Conservation (phyloP, 768 basidiomycete genomes). For the Mrakia frigida region DNA sequence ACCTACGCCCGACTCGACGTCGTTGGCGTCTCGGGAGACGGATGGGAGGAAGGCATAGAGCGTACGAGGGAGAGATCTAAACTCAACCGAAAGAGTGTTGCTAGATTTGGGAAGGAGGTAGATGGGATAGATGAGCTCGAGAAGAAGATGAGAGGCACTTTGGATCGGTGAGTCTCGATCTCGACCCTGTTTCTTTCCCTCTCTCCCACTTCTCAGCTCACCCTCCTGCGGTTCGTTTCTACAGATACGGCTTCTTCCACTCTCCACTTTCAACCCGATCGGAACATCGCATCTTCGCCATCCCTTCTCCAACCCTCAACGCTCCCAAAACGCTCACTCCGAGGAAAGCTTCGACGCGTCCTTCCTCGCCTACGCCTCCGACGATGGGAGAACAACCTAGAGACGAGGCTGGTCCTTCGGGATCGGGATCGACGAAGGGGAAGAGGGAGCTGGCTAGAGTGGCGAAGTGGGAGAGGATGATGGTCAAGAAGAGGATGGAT, state of each 20-base stretch:
- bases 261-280: conserved; percentile 52
- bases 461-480: conserved; percentile 90
- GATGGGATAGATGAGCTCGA: conserved; percentile 69
- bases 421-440: conserved; percentile 49
- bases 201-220: not conserved
- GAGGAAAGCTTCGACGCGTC: conserved; percentile 47
- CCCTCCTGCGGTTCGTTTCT: not conserved
- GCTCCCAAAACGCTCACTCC: conserved; percentile 52
- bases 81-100: conserved; percentile 43
- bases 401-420: conserved; percentile 41
- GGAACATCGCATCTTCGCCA: conserved; percentile 74
- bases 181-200: not conserved
- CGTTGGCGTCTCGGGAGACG: conserved; percentile 89
- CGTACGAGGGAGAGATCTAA: conserved; percentile 64
- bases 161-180: conserved; percentile 65
- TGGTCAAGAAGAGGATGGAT: conserved; percentile 58
- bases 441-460: conserved; percentile 62
- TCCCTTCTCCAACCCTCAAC: conserved; percentile 58
- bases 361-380: conserved; percentile 30
- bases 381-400: conserved; percentile 39
- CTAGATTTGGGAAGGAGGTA: conserved; percentile 44
- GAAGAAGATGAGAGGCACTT: conserved; percentile 60
- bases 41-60: conserved; percentile 89
- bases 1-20: conserved; percentile 75
- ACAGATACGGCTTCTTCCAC: conserved; percentile 87